Base-by-base conservation (phyloP, 768 basidiomycete genomes). In the Megacollybia marginata region DNA sequence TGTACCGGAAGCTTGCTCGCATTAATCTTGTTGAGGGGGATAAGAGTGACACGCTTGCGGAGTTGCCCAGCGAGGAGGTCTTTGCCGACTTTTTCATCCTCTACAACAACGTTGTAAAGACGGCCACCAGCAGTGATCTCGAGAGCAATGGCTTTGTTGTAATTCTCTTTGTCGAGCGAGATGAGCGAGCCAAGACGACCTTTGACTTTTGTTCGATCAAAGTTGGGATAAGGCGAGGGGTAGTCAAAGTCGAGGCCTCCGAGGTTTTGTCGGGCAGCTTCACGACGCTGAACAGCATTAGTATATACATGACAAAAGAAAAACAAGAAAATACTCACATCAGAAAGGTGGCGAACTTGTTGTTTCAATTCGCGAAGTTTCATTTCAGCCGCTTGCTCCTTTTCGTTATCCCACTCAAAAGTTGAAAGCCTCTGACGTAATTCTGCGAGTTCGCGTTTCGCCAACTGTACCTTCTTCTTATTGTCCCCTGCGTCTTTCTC, bases 181-280 rank as follows among this genome's bases (percentile, higher is more conserved):
- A 97, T 82, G n/a, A 98, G 74, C n/a, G 82, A 81, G 0, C 89
- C 95, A 13, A 96, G 88, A 12, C 91, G 77, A 28, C 96, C 96
- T 62, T 92, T 94, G 59, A 98, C 96, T 57, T 85, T 85, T 18
- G 69, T 68, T 33, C 85, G 78, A 63, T 98, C 88, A 59, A 98
- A 99, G 55, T 78, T 74, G 1, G 87, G 82, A 34, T 76, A 69
- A 0, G 95, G 95, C 33, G 78, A 71, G 1, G 80, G 62, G 57
- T 96, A 98, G 49, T 86, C 78, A 65, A 99, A 98, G 58, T 89
- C 84, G 40, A 96, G 71, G 28, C 77, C 73, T 1, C 84, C 73
- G 18, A 94, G 68, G 49, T 80, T 68, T 44, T 82, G 79, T 54
- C 79, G 82, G 43, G 90, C 70, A 2, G 65, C 58, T 44, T 94